Evolutionary conservation across 2,329 filamentous ascomycete species (phyloP), one percentile per base, ranked within the genome.

Genomic region (Alternaria infectoria): DNA sequence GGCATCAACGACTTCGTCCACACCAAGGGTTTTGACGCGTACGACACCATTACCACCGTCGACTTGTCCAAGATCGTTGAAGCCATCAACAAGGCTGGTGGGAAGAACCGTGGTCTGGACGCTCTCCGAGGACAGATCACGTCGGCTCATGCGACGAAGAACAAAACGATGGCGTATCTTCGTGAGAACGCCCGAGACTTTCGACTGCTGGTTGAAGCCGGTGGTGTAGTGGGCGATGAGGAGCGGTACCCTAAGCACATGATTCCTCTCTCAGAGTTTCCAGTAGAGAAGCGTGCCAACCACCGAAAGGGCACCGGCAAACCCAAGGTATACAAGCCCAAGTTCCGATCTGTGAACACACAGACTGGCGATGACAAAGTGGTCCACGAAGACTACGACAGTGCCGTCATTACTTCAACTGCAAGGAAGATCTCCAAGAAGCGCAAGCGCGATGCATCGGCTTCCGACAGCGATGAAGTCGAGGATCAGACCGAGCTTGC

Each of bases 141-240:
- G 13, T 61, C 59, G 0, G 54, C 54, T 9, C 54, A 61, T 13
- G 26, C 11, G 40, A 32, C 17, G 8, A 61, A 61, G 36, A 61
- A 61, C 15, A 9, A 47, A 1, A 57, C 51, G n/a, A 15, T 58
- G 36, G 54, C 54, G 8, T 61, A 61, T 32, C 59, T 61, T 30
- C 59, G 59, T 13, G 54, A 61, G 6, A 5, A 61, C 12, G 26
- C 43, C 11, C 54, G 26, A 2, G 52, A 25, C 3, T 21, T 58
- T 10, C 32, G 23, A 7, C 10, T 51, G 8, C 46, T 58, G 21
- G 36, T 61, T 6, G 40, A 52, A 6, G 21, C 4, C 3, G 59
- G 59, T 3, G 59, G 59, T 0, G 17, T 46, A 1, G 15, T 58
- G 3, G 3, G 19, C 1, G 3, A 58, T 12, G 36, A 46, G 10